Percentiles rank a stretch among this genome's conserved stretches.
Conservation (phyloP, 345 rosid species). For the Salix purpurea region DNA sequence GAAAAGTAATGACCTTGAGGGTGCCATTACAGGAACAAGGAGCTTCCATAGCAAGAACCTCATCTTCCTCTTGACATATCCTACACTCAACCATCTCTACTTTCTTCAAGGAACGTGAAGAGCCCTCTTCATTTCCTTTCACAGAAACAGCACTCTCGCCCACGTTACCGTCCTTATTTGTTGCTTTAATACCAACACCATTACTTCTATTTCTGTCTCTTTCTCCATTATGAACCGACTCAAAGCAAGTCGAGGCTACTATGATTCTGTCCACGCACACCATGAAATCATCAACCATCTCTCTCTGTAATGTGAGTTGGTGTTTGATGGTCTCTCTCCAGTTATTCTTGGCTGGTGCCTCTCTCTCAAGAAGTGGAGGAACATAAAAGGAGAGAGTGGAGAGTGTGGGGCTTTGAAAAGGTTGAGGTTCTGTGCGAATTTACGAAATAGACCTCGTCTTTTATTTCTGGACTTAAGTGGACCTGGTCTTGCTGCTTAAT, state of each 20-base stretch:
- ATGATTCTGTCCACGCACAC: constrained; percentile 40
- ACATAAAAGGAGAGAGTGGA: not conserved
- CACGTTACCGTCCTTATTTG: not conserved
- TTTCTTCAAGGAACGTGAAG: constrained; percentile 23
- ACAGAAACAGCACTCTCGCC: constrained; percentile 7
- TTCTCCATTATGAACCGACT: constrained; percentile 14
- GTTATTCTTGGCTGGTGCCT: not conserved
- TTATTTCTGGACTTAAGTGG: constrained; percentile 6
- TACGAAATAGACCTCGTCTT: constrained; percentile 27
- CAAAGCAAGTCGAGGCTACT: constrained; percentile 31
- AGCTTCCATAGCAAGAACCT: constrained; percentile 43
- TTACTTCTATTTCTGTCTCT: constrained; percentile 4
- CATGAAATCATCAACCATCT: constrained; percentile 48
- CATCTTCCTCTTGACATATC: constrained; percentile 67
- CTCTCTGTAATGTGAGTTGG: not conserved
- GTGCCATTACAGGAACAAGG: constrained; percentile 69
- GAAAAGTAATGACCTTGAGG: constrained; percentile 45
- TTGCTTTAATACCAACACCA: not conserved
- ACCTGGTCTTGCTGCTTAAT: not conserved
- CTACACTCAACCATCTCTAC: constrained; percentile 49
- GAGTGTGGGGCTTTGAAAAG: constrained; percentile 11
- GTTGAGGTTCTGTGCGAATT: constrained; percentile 19
- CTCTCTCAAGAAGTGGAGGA: not conserved
- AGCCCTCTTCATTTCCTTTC: constrained; percentile 17
- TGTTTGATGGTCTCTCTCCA: not conserved